A percentile compares a stretch with the other conserved stretches of the same genome.
Conservation (phyloP, 2,329 filamentous ascomycete species). For the Lachnellula arida region DNA sequence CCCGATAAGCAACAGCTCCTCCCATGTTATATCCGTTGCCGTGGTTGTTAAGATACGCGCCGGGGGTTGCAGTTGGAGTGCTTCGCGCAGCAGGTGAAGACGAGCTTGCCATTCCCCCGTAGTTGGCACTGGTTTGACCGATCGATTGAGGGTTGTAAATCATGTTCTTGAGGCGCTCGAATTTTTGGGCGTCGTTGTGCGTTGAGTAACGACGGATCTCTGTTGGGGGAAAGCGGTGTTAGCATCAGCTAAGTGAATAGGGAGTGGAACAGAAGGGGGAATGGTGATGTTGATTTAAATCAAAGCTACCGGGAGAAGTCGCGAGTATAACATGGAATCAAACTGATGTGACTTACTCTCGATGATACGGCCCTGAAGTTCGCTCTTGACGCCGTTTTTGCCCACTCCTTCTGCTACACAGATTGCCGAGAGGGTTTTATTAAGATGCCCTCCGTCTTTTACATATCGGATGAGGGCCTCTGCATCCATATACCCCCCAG, state of each 20-base stretch:
- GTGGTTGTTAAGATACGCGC: neutral
- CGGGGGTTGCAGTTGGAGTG: slow-evolving; percentile 6
- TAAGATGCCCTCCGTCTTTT: slow-evolving; percentile 25
- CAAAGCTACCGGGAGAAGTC: neutral
- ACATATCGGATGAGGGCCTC: slow-evolving; percentile 26
- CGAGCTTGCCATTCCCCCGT: slow-evolving; percentile 10
- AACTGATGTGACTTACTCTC: slow-evolving; percentile 55
- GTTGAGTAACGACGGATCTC: slow-evolving; percentile 21
- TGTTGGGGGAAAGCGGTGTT: slow-evolving; percentile 6
- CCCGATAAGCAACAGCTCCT: slow-evolving; percentile 5
- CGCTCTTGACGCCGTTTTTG: slow-evolving; percentile 79
- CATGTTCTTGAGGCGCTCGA: slow-evolving; percentile 25
- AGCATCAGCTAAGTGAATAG: slow-evolving; percentile 1
- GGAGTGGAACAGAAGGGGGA: neutral
- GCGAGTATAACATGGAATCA: slow-evolving; percentile 12
- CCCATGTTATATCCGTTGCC: slow-evolving; percentile 15
- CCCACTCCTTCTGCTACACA: slow-evolving; percentile 69
- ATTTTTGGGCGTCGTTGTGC: slow-evolving; percentile 19
- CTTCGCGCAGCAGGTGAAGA: slow-evolving; percentile 14
- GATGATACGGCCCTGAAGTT: slow-evolving; percentile 73
- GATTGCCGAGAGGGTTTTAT: slow-evolving; percentile 38
- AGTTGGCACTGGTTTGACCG: neutral
- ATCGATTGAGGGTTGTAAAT: slow-evolving; percentile 23
- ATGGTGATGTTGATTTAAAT: neutral
- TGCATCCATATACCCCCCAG: slow-evolving; percentile 31